These are phyloP conservation scores for Xylaria multiplex DNA, from an alignment of 2,329 filamentous ascomycete species.

Conservation along the genomic window DNA sequence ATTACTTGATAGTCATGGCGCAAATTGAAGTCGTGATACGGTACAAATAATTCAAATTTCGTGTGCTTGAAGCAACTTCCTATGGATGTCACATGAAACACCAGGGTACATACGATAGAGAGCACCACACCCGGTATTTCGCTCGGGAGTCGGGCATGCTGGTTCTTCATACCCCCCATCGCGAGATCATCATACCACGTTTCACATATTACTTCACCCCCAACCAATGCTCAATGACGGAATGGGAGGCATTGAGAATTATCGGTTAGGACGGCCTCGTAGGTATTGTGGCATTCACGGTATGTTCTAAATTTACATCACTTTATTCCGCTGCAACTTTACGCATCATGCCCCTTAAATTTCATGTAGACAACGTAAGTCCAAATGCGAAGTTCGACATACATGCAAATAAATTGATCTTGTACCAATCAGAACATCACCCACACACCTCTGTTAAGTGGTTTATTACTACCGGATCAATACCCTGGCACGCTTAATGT, in stretches of 20 bases:
- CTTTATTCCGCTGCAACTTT: conserved; percentile 7
- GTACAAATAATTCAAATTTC: neutral
- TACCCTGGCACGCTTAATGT: conserved; percentile 33
- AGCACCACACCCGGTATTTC: neutral
- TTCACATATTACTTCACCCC: neutral
- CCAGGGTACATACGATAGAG: neutral
- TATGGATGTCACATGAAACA: neutral
- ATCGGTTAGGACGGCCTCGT: conserved; percentile 24
- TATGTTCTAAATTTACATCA: conserved; percentile 22
- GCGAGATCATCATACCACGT: neutral
- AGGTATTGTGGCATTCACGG: neutral
- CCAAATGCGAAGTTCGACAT: neutral
- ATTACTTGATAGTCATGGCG: neutral
- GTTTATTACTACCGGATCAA: conserved; percentile 35
- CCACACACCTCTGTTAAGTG: neutral
- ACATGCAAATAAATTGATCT: conserved; percentile 8
- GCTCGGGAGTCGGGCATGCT: neutral
- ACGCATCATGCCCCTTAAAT: neutral
- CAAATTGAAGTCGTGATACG: neutral
- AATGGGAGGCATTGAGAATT: neutral
- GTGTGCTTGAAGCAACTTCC: neutral
- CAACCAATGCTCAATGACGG: neutral
- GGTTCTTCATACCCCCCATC: neutral
- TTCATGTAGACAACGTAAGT: neutral
- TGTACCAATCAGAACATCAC: conserved; percentile 21